Base-by-base conservation (phyloP, 2,329 filamentous ascomycete genomes). In the Lasiodiplodia hormozganensis region DNA sequence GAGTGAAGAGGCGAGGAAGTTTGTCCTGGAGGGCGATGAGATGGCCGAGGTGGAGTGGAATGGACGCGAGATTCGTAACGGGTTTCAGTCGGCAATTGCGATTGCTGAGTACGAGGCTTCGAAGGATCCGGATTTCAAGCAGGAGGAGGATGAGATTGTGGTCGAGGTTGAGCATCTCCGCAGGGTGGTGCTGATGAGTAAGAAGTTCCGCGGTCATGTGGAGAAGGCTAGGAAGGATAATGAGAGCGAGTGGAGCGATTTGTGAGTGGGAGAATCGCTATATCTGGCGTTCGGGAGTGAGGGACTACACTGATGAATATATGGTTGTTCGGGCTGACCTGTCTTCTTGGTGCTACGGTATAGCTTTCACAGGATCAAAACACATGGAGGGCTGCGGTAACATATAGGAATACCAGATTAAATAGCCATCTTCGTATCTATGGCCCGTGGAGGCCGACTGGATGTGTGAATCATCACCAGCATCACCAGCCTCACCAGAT, bases 51-150 rank as follows among this genome's bases (percentile, higher is more conserved):
- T 34, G 14, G 60, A 68, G 5, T 73, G 70, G 71, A 73, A 73
- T 40, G 71, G 70, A 0, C 62, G 71, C 7, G 71, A 73, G 43
- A 73, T 73, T 43, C 53, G 71, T 1, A 73, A 73, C 16, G 71
- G 71, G 10, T 72, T 70, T 54, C 73, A 74, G 43, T 73, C 71
- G 2, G 72, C 73, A 1, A 58, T 72, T 11, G 69, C 71, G 3
- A 47, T 74, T 14, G 73, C 73, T 1, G 67, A 71, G 47, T 70
- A 57, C 28, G 71, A 71, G 31, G 31, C 34, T 7, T 40, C 49
- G 1, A 47, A 62, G 56, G 23, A 28, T 10, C 28, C 14, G 4
- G 54, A 60, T 11, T 11, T 23, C 28, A 43, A 36, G 2, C 34
- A 68, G 34, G 56, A 47, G 40, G 40, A 31, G 10, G 56, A 52